phyloP scores from a whole-genome alignment of 176 grass and related monocot genomes.

The Oryza glumipatula region DNA sequence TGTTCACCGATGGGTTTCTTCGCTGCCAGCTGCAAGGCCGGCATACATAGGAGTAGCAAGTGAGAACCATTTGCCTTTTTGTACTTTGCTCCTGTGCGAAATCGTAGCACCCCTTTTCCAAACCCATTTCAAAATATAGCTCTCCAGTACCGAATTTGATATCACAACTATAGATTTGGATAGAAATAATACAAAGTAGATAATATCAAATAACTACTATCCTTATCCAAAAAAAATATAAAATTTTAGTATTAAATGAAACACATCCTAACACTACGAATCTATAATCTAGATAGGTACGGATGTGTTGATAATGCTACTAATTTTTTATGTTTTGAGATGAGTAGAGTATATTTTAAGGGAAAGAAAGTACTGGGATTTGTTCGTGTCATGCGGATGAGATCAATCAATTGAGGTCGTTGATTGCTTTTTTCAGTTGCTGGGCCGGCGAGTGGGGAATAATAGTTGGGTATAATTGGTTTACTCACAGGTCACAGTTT shows the following conservation, averaged over 20 bases:
- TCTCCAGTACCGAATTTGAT: too few species aligned
- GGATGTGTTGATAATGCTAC: too few species aligned
- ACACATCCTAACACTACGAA: too few species aligned
- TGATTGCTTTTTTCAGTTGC: not conserved
- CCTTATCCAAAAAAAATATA: too few species aligned
- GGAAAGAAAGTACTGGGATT: accelerated
- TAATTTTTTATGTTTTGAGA: too few species aligned
- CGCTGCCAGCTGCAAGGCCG: not conserved
- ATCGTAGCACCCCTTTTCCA: not conserved
- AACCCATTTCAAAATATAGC: too few species aligned
- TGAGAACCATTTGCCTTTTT: not conserved
- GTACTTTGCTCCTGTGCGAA: not conserved
- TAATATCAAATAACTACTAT: too few species aligned
- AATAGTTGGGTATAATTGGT: not conserved
- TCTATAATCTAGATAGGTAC: too few species aligned
- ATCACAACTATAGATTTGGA: too few species aligned
- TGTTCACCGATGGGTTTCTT: not conserved
- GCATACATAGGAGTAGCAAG: not conserved
- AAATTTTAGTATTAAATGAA: too few species aligned
- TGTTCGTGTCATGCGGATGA: not conserved
- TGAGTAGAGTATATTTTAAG: too few species aligned
- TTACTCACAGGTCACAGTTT: not conserved
- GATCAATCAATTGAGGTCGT: not conserved
- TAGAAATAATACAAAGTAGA: too few species aligned
- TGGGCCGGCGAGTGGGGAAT: not conserved